phyloP scores from a whole-genome alignment of 2,329 filamentous ascomycete genomes.

The Curvularia spicifera region DNA sequence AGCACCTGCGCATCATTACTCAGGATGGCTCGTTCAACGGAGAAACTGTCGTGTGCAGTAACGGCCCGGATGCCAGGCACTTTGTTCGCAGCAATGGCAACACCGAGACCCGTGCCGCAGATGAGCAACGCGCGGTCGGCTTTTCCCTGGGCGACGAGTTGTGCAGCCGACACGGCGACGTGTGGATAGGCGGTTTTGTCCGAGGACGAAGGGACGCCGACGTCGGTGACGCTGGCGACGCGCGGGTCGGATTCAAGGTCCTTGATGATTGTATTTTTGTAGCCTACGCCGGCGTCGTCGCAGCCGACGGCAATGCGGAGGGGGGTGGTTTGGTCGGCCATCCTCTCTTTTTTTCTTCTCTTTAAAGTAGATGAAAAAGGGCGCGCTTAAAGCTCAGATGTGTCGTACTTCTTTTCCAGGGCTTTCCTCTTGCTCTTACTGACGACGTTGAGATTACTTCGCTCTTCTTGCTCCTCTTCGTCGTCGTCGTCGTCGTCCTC shows the following conservation, averaged over 20 bases:
- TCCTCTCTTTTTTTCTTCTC: background rate
- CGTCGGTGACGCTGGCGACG: slow-evolving; percentile 73
- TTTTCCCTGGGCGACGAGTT: slow-evolving; percentile 66
- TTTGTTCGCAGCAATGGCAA: slow-evolving; percentile 90
- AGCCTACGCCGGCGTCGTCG: slow-evolving; percentile 76
- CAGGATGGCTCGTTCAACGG: slow-evolving; percentile 78
- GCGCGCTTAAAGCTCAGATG: slow-evolving; percentile 35
- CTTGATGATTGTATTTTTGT: slow-evolving; percentile 79
- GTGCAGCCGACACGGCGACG: slow-evolving; percentile 74
- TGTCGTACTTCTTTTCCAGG: slow-evolving; percentile 43
- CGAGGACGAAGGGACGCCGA: slow-evolving; percentile 68
- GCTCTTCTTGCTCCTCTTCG: slow-evolving; percentile 9
- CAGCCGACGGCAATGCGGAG: slow-evolving; percentile 68
- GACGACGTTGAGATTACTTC: slow-evolving; percentile 16
- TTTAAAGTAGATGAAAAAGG: background rate
- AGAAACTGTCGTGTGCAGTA: slow-evolving; percentile 86
- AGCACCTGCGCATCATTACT: slow-evolving; percentile 88
- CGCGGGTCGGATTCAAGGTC: slow-evolving; percentile 72
- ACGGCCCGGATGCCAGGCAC: slow-evolving; percentile 84
- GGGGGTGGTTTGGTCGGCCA: slow-evolving; percentile 18
- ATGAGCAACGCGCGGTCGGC: slow-evolving; percentile 81
- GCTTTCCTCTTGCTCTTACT: slow-evolving; percentile 17
- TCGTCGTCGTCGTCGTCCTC: slow-evolving; percentile 12
- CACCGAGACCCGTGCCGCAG: slow-evolving; percentile 85
- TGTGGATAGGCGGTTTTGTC: slow-evolving; percentile 86